Evolutionary conservation across 2,329 filamentous ascomycete genomes (phyloP).

Genomic region (Pseudogymnoascus sp.): DNA sequence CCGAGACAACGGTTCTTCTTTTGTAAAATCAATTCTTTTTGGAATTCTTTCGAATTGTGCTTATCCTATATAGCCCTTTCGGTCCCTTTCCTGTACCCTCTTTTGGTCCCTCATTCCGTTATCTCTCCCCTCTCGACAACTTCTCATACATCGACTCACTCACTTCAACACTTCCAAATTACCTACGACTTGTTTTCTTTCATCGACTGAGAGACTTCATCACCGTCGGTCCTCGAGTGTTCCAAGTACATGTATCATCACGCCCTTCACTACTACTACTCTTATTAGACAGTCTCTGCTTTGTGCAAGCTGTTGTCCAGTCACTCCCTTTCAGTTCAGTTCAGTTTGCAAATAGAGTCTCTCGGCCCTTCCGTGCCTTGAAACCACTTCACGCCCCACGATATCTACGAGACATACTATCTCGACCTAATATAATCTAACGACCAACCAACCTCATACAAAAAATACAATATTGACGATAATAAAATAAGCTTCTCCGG

Average conservation of each 20-base stretch:
- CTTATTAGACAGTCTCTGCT: slow-evolving; percentile 27
- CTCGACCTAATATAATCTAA: slow-evolving; percentile 2
- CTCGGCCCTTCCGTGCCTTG: slow-evolving; percentile 14
- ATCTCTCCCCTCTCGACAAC: slow-evolving; percentile 15
- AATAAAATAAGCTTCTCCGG: slow-evolving; percentile 12
- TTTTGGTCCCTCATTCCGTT: slow-evolving; percentile 26
- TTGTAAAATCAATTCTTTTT: slow-evolving; percentile 25
- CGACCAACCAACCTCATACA: not conserved
- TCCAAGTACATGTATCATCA: slow-evolving; percentile 29
- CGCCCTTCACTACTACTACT: slow-evolving; percentile 19
- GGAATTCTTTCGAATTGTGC: slow-evolving; percentile 27
- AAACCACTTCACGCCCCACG: slow-evolving; percentile 8
- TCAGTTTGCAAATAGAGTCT: slow-evolving; percentile 1
- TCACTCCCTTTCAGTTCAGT: slow-evolving; percentile 27
- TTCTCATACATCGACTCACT: slow-evolving; percentile 21
- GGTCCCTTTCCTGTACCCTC: slow-evolving; percentile 28
- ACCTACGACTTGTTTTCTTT: slow-evolving; percentile 30
- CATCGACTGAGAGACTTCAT: slow-evolving; percentile 16
- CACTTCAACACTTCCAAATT: slow-evolving; percentile 19
- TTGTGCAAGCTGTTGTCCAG: slow-evolving; percentile 27
- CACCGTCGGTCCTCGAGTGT: slow-evolving; percentile 6
- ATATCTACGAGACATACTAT: not conserved
- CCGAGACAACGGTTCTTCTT: slow-evolving; percentile 25
- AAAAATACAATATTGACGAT: slow-evolving; percentile 10
- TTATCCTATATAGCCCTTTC: slow-evolving; percentile 24